Percentiles rank a stretch among this genome's conserved stretches.
Conservation (phyloP, 345 rosid genomes). For the Euclidium syriacum region DNA sequence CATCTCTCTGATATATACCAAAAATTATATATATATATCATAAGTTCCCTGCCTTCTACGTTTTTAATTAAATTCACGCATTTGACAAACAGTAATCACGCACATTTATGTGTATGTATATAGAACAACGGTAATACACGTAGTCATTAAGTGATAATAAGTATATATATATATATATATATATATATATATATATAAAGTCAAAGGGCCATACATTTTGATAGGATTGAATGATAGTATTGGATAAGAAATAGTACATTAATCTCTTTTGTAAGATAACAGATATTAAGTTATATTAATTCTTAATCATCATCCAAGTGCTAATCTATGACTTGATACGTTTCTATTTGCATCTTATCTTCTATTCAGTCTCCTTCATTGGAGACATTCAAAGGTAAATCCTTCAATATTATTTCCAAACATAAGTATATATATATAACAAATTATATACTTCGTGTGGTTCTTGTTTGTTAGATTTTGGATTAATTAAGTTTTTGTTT, state of each 20-base stretch:
- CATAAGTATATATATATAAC: not conserved
- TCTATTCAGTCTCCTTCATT: not conserved
- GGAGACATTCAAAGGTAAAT: not conserved
- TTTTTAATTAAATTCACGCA: not conserved
- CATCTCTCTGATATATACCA: constrained; percentile 20
- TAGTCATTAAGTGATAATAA: not conserved
- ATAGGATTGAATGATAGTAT: not conserved
- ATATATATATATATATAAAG: not conserved
- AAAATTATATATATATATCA: not conserved
- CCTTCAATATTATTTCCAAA: not conserved
- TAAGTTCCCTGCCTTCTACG: constrained; percentile 22
- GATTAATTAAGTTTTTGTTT: constrained; percentile 11
- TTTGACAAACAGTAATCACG: not conserved
- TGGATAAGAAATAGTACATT: not conserved
- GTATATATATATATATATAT: not conserved
- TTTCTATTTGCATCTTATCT: not conserved
- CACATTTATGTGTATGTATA: not conserved
- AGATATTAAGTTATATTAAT: no score
- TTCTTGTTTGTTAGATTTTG: constrained; percentile 19
- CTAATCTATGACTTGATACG: not conserved
- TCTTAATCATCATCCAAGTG: no score
- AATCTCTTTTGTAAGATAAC: not conserved
- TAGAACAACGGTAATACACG: not conserved
- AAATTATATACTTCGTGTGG: constrained; percentile 6
- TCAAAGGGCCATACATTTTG: no score